These are phyloP conservation scores for Pascua sp. DNA, from an alignment of 1,284 basidiomycete genomes.

Conservation along the genomic window DNA sequence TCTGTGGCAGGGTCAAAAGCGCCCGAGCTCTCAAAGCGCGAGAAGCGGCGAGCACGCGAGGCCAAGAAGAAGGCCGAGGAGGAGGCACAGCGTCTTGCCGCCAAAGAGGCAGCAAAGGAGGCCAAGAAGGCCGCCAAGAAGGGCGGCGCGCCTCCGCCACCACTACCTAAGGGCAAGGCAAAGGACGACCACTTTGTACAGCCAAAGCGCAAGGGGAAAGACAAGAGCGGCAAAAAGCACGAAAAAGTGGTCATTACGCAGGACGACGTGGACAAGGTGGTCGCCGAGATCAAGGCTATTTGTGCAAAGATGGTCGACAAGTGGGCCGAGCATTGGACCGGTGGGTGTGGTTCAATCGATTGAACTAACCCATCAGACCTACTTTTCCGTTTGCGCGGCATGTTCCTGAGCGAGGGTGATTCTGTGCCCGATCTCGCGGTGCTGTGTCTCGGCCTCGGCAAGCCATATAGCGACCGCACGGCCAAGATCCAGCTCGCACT, in stretches of 20 bases:
- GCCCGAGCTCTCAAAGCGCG: constrained; percentile 66
- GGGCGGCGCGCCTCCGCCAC: constrained; percentile 1
- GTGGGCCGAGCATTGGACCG: constrained; percentile 34
- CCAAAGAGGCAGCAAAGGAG: constrained; percentile 31
- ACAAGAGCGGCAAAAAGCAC: constrained; percentile 3
- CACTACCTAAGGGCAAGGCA: constrained; percentile 7
- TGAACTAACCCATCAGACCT: constrained; percentile 6
- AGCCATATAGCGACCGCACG: constrained; percentile 36
- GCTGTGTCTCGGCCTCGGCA: constrained; percentile 42
- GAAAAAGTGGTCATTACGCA: constrained; percentile 13
- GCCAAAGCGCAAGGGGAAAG: constrained; percentile 19
- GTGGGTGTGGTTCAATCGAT: constrained; percentile 24
- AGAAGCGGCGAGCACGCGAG: constrained; percentile 73
- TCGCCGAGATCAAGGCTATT: constrained; percentile 26
- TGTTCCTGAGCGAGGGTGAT: not conserved
- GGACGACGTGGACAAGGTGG: constrained; percentile 18
- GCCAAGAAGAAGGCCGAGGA: constrained; percentile 65
- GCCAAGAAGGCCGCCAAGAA: constrained; percentile 24
- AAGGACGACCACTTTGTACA: constrained; percentile 13
- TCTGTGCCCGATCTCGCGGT: constrained; percentile 10
- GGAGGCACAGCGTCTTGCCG: constrained; percentile 26
- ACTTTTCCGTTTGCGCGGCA: not conserved
- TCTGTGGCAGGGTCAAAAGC: not conserved
- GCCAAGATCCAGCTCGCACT: constrained; percentile 45
- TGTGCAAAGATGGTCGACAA: constrained; percentile 38